Conservation (phyloP, 139 green algal species). For the Trebouxia sp. region DNA sequence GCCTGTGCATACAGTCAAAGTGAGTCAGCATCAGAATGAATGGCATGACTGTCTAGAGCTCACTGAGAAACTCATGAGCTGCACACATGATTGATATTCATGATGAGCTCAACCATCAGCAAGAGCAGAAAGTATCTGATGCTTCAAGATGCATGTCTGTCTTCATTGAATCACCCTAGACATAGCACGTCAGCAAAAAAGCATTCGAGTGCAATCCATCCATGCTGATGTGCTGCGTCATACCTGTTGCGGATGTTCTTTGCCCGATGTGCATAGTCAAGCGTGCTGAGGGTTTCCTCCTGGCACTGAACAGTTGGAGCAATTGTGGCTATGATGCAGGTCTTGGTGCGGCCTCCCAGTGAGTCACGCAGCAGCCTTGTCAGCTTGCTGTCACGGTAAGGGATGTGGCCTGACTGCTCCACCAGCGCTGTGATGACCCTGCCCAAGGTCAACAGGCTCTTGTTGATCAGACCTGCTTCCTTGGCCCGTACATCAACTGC, state of each 20-base stretch:
- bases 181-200: neutral
- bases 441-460: constrained; percentile 93
- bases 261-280: constrained; percentile 97
- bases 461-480: constrained; percentile 97
- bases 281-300: constrained; percentile 96
- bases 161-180: too few species aligned
- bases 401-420: constrained; percentile 59
- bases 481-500: constrained; percentile 85
- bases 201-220: constrained; percentile 59
- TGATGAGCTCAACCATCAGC: too few species aligned
- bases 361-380: constrained; percentile 96
- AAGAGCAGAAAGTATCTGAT: too few species aligned
- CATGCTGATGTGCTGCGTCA: constrained; percentile 88
- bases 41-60: too few species aligned
- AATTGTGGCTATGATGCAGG: constrained; percentile 99
- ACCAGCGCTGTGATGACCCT: constrained; percentile 96
- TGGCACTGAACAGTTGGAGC: constrained; percentile 83
- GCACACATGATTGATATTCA: too few species aligned
- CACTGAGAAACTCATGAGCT: too few species aligned
- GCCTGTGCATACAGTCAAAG: neutral
- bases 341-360: constrained; percentile 85
- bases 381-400: constrained; percentile 95
- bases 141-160: too few species aligned
- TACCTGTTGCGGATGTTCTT: constrained; percentile 97
- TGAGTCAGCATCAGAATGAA: too few species aligned